phyloP scores from a whole-genome alignment of 2,329 filamentous ascomycete genomes.

The Colletotrichum chlorophyti region DNA sequence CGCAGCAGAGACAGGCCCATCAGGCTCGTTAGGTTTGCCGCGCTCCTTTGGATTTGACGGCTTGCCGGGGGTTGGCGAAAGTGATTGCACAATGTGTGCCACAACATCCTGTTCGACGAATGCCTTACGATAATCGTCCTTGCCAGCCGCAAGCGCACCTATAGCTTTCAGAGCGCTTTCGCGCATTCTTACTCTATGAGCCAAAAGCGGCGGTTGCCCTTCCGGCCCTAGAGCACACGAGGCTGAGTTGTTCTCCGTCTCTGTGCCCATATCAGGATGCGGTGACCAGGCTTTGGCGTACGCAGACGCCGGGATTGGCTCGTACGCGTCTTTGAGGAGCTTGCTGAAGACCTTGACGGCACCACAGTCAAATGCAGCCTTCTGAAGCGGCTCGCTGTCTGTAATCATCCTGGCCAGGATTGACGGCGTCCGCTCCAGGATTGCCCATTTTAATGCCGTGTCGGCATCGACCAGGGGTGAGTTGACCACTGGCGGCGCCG shows the following conservation, averaged over 20 bases:
- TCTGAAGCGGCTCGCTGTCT: constrained; percentile 81
- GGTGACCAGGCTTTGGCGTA: constrained; percentile 48
- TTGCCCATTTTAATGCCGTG: constrained; percentile 51
- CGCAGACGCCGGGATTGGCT: constrained; percentile 43
- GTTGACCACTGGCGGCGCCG: constrained; percentile 14
- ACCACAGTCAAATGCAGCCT: constrained; percentile 75
- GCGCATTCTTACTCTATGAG: constrained; percentile 77
- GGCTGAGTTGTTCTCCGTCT: constrained; percentile 40
- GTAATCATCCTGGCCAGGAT: constrained; percentile 81
- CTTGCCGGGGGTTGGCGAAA: constrained; percentile 63
- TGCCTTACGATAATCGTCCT: constrained; percentile 83
- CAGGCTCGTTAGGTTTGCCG: constrained; percentile 44
- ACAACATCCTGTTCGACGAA: constrained; percentile 85
- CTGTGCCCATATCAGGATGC: constrained; percentile 41
- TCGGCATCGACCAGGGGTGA: constrained; percentile 41
- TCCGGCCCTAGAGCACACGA: constrained; percentile 61
- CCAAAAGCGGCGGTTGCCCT: constrained; percentile 66
- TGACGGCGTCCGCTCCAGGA: constrained; percentile 75
- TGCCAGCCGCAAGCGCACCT: constrained; percentile 80
- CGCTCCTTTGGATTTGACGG: constrained; percentile 52
- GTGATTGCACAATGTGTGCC: constrained; percentile 82
- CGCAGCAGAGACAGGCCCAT: constrained; percentile 35
- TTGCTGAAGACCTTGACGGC: constrained; percentile 54
- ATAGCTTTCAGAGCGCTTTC: constrained; percentile 80
- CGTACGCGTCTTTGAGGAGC: constrained; percentile 59